phyloP scores from a whole-genome alignment of 768 basidiomycete species.

The Phaeotremella skinneri region DNA sequence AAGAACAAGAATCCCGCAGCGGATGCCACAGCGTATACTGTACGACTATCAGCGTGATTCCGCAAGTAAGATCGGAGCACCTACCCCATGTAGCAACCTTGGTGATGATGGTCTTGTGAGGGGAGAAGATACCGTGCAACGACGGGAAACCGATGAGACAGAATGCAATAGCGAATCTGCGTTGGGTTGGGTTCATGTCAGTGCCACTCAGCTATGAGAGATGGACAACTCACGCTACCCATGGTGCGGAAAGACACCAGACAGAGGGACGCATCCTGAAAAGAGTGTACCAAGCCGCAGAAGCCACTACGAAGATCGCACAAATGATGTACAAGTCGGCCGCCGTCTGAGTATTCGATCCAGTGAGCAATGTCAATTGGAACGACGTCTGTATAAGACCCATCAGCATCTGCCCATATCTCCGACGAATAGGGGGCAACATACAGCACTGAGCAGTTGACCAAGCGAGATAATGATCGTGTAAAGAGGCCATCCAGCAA shows the following conservation, averaged over 20 bases:
- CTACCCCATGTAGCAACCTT: slow-evolving; percentile 76
- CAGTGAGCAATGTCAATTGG: slow-evolving; percentile 86
- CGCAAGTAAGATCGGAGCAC: neutral
- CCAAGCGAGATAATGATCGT: slow-evolving; percentile 82
- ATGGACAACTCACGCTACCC: slow-evolving; percentile 62
- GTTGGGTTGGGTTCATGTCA: too few species aligned
- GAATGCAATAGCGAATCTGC: slow-evolving; percentile 76
- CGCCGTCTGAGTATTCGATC: slow-evolving; percentile 76
- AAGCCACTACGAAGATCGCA: slow-evolving; percentile 78
- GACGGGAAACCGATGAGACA: slow-evolving; percentile 87
- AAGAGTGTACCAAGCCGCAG: slow-evolving; percentile 82
- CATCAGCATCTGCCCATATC: neutral
- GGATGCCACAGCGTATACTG: slow-evolving; percentile 80
- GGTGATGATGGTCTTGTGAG: slow-evolving; percentile 66
- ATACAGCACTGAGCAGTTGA: slow-evolving; percentile 58
- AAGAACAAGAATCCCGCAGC: slow-evolving; percentile 91
- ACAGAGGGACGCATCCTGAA: slow-evolving; percentile 86
- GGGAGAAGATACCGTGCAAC: slow-evolving; percentile 60
- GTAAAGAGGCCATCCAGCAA: slow-evolving; percentile 86
- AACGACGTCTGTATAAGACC: slow-evolving; percentile 60
- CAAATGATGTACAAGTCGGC: slow-evolving; percentile 87
- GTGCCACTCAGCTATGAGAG: neutral
- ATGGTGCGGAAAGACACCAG: slow-evolving; percentile 79
- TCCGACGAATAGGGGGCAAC: slow-evolving; percentile 8
- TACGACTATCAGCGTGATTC: neutral